Evolutionary conservation across 139 green algal species (phyloP).

Genomic region (Tetradesmus lagerheimii): DNA sequence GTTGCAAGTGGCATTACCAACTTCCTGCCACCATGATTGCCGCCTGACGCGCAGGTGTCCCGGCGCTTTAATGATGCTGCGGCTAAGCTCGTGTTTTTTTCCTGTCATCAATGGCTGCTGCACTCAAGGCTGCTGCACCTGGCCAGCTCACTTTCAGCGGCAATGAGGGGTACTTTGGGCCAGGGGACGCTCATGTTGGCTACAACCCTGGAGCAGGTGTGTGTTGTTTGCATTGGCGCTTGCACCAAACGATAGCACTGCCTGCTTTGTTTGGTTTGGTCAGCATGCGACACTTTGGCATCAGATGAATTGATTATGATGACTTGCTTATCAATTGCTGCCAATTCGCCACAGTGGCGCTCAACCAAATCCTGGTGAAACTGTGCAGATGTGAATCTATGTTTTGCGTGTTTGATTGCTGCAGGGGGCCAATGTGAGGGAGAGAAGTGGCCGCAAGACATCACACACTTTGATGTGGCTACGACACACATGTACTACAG

Average conservation of each 20-base stretch:
- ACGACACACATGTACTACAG: constrained; percentile 39
- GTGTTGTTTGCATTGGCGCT: not conserved
- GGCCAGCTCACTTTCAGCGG: constrained; percentile 37
- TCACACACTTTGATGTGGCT: constrained; percentile 33
- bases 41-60: constrained; percentile 3
- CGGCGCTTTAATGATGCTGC: not conserved
- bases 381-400: too few species aligned
- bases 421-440: constrained; percentile 43
- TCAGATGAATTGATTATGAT: too few species aligned
- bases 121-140: constrained; percentile 18
- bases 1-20: too few species aligned
- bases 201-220: constrained; percentile 33
- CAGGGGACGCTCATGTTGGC: not conserved
- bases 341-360: too few species aligned
- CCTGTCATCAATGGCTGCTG: not conserved
- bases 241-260: too few species aligned
- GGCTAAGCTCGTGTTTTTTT: not conserved
- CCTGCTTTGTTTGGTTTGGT: too few species aligned
- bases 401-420: not conserved
- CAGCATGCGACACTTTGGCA: too few species aligned
- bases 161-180: constrained; percentile 38
- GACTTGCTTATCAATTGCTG: too few species aligned
- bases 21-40: not conserved
- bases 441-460: constrained; percentile 29
- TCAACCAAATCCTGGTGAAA: too few species aligned